phyloP scores from a whole-genome alignment of 2,329 filamentous ascomycete species.

The Epichloe gansuensis region DNA sequence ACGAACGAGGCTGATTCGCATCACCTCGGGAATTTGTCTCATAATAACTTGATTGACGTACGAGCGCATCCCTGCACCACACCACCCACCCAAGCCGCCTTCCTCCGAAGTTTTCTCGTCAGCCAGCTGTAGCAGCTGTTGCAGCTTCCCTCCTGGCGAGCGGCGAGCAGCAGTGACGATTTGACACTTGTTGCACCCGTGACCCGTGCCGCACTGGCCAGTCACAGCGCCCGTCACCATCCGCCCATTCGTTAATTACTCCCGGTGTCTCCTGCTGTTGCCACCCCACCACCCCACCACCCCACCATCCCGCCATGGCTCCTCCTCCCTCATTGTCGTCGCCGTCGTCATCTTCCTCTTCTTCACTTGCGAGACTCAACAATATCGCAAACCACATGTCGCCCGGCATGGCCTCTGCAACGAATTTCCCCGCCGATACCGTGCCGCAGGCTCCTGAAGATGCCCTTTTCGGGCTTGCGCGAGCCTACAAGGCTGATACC shows the following conservation, averaged over 20 bases:
- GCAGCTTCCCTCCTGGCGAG: not conserved
- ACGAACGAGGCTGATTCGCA: not conserved
- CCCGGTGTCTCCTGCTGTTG: not conserved
- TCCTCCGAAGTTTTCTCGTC: not conserved
- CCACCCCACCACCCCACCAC: not conserved
- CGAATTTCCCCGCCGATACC: conserved; percentile 61
- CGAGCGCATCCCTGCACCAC: not conserved
- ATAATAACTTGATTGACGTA: not conserved
- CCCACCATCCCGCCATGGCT: conserved; percentile 8
- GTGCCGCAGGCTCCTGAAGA: conserved; percentile 91
- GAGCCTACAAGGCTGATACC: conserved; percentile 72
- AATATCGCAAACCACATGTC: conserved; percentile 62
- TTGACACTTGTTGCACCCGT: not conserved
- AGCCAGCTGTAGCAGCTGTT: not conserved
- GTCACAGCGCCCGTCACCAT: not conserved
- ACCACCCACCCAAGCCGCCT: not conserved
- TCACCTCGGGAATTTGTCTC: no score
- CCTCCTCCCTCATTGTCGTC: conserved; percentile 13
- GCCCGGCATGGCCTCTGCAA: conserved; percentile 35
- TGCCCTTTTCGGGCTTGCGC: conserved; percentile 85
- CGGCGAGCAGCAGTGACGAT: not conserved
- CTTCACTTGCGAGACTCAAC: conserved; percentile 41
- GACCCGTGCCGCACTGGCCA: not conserved
- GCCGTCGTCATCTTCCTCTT: conserved; percentile 26
- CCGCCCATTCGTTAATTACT: conserved; percentile 1